Conservation (phyloP, 1,139 yeast species). For the Casaregolazyma suthepensis region DNA sequence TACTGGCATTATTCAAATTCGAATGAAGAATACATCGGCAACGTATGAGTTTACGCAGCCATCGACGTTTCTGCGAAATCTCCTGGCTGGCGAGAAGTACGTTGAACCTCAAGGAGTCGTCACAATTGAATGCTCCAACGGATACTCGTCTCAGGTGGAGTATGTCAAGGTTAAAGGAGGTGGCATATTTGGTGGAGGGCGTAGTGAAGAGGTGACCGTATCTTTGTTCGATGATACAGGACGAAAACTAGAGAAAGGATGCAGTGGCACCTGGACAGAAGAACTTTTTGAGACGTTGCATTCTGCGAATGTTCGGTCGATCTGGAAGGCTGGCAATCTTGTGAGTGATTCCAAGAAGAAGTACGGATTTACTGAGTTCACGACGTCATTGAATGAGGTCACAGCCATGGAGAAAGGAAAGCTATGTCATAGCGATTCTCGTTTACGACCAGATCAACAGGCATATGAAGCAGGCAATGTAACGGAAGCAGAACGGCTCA, state of each 20-base stretch:
- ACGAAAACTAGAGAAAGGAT: conserved; percentile 25
- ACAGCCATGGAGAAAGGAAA: conserved; percentile 58
- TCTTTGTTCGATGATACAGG: conserved; percentile 41
- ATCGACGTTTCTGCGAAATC: conserved; percentile 70
- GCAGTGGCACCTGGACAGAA: conserved; percentile 73
- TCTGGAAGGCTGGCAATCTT: conserved; percentile 66
- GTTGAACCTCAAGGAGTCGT: conserved; percentile 78
- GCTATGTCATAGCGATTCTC: conserved; percentile 81
- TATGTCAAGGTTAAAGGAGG: conserved; percentile 51
- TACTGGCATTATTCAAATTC: conserved; percentile 58
- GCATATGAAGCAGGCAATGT: conserved; percentile 64
- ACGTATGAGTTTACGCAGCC: conserved; percentile 78
- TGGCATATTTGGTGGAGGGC: conserved; percentile 66
- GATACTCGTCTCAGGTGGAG: conserved; percentile 61
- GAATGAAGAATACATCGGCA: conserved; percentile 57
- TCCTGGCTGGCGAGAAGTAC: conserved; percentile 92
- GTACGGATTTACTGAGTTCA: conserved; percentile 80
- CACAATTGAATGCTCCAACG: conserved; percentile 60
- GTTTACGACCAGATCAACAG: conserved; percentile 80
- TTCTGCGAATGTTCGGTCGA: conserved; percentile 23
- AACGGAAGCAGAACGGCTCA: conserved; percentile 63
- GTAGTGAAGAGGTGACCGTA: conserved; percentile 72
- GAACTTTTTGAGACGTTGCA: conserved; percentile 39
- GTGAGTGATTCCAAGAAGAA: conserved; percentile 54
- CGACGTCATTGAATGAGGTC: conserved; percentile 74